Conservation (phyloP, 2,329 filamentous ascomycete species). For the Alternaria arborescens region DNA sequence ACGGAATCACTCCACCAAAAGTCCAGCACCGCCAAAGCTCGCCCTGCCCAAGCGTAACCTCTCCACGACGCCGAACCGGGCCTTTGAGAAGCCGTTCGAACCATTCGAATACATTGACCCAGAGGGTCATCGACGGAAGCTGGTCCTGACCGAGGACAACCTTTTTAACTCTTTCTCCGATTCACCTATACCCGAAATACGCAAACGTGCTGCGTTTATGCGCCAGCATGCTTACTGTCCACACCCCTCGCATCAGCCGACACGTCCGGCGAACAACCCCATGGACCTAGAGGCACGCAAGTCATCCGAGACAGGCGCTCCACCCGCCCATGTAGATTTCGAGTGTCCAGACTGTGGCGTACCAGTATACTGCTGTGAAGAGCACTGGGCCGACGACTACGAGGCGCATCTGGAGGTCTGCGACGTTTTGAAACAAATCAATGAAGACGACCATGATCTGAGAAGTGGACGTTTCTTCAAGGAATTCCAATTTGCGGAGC, state of each 20-base stretch:
- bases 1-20: constrained; percentile 48
- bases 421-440: constrained; percentile 89
- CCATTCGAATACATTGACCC: constrained; percentile 48
- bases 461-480: constrained; percentile 89
- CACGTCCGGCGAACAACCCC: constrained; percentile 71
- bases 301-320: constrained; percentile 61
- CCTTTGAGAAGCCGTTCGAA: constrained; percentile 42
- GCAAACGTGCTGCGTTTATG: constrained; percentile 87
- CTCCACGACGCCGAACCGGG: constrained; percentile 42
- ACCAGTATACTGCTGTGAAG: constrained; percentile 90
- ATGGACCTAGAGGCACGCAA: constrained; percentile 70
- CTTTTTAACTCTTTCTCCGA: constrained; percentile 92
- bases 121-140: constrained; percentile 44
- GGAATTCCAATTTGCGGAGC: constrained; percentile 89
- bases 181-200: constrained; percentile 88
- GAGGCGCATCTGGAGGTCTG: constrained; percentile 92
- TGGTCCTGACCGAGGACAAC: constrained; percentile 73
- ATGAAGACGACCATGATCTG: constrained; percentile 97
- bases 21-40: constrained; percentile 34
- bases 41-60: constrained; percentile 37
- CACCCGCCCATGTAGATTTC: constrained; percentile 85
- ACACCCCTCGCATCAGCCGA: constrained; percentile 84
- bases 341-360: constrained; percentile 97
- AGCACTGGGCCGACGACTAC: constrained; percentile 96
- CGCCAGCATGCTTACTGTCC: constrained; percentile 93